Percentiles rank a stretch among this genome's conserved stretches.
Evolutionary conservation across 192 early-diverging fungal genomes (phyloP).

Genomic region (Umbelopsis ramanniana): DNA sequence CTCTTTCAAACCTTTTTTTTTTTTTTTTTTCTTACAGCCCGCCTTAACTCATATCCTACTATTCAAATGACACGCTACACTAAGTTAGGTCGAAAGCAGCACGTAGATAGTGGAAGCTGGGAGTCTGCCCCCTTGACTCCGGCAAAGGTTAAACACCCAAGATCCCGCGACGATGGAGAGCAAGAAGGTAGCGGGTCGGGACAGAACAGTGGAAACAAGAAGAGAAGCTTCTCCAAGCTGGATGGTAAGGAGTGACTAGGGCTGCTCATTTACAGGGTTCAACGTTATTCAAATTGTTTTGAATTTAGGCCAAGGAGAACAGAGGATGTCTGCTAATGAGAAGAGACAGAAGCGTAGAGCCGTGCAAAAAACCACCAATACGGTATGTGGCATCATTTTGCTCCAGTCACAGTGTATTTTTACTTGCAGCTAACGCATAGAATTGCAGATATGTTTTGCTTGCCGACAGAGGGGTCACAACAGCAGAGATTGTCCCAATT

Average conservation of each 20-base stretch:
- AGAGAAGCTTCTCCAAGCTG: not conserved
- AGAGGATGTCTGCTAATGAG: not conserved
- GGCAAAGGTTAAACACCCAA: not conserved
- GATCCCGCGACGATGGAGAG: slow-evolving; percentile 20
- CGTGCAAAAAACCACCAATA: not conserved
- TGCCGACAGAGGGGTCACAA: slow-evolving; percentile 87
- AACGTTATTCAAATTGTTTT: not conserved
- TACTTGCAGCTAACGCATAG: too few species aligned
- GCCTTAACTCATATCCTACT: not conserved
- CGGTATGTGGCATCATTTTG: not conserved
- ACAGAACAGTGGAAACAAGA: slow-evolving; percentile 23
- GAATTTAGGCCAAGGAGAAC: not conserved
- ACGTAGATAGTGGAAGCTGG: slow-evolving; percentile 38
- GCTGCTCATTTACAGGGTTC: not conserved
- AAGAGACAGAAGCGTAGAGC: slow-evolving; percentile 24
- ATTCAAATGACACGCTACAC: slow-evolving; percentile 54
- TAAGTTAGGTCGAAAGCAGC: slow-evolving; percentile 49
- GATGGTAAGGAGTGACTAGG: not conserved
- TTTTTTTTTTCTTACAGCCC: not conserved
- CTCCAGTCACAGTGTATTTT: too few species aligned
- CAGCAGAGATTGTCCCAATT: slow-evolving; percentile 79
- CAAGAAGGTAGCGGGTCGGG: slow-evolving; percentile 18
- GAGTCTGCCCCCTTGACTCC: slow-evolving; percentile 36
- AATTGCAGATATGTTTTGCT: slow-evolving; percentile 74
- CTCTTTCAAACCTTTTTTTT: not conserved